Evolutionary conservation across 1,139 yeast genomes (phyloP).

Genomic region (Geotrichum candidum): DNA sequence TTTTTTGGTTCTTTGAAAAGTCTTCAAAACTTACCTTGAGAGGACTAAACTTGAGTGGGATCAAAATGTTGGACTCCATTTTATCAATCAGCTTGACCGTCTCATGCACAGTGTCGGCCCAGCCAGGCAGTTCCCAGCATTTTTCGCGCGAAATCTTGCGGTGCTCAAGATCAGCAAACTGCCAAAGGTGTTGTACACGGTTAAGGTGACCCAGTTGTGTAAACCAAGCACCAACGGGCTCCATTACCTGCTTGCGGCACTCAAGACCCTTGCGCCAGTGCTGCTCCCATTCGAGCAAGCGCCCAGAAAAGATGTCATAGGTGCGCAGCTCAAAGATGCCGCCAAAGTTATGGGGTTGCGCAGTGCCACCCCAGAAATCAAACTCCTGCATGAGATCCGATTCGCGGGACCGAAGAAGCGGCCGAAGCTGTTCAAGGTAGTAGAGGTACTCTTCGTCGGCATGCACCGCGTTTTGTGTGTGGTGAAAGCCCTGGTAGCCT

Average conservation of each 20-base stretch:
- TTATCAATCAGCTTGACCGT: constrained; percentile 38
- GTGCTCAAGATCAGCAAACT: constrained; percentile 41
- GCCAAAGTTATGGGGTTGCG: constrained; percentile 39
- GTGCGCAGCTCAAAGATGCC: constrained; percentile 40
- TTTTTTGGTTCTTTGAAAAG: background rate
- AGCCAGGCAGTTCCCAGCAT: constrained; percentile 42
- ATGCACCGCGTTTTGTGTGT: constrained; percentile 35
- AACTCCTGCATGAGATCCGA: constrained; percentile 39
- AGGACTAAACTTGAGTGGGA: constrained; percentile 39
- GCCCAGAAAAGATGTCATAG: constrained; percentile 38
- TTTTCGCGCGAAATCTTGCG: constrained; percentile 38
- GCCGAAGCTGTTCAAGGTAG: constrained; percentile 32
- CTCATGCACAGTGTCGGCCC: constrained; percentile 40
- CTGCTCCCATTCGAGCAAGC: constrained; percentile 40
- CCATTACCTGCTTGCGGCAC: constrained; percentile 41
- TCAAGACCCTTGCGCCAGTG: constrained; percentile 40
- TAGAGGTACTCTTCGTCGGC: constrained; percentile 30
- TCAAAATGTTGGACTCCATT: constrained; percentile 38
- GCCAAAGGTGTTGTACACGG: constrained; percentile 42
- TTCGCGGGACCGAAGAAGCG: constrained; percentile 34
- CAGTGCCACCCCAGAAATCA: constrained; percentile 43
- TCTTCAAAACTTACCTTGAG: constrained; percentile 20
- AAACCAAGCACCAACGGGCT: constrained; percentile 45
- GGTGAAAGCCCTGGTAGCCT: constrained; percentile 40
- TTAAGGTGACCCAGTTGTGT: constrained; percentile 39